Evolutionary conservation across 805 yeast species (phyloP).

Genomic region (Suhomyces emberorum): DNA sequence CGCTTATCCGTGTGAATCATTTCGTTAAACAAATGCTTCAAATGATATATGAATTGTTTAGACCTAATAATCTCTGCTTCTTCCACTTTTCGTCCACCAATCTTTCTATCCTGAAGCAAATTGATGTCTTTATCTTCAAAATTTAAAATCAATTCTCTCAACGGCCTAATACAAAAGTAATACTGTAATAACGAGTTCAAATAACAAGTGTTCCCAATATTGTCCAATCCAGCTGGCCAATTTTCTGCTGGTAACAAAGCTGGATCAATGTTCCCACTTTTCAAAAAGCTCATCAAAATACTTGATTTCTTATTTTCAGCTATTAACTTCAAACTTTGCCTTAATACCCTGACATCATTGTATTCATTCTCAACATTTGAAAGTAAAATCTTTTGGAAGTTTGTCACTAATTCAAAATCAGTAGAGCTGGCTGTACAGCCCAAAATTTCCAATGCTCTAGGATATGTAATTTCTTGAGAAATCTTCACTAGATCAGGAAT

Average conservation of each 20-base stretch:
- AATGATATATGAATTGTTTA: constrained; percentile 71
- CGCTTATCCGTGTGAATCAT: constrained; percentile 62
- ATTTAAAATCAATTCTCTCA: constrained; percentile 60
- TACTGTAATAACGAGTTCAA: constrained; percentile 86
- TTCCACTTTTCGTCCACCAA: constrained; percentile 86
- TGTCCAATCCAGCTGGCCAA: constrained; percentile 90
- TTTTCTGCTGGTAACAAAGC: constrained; percentile 55
- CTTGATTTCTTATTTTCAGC: constrained; percentile 55
- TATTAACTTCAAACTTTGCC: constrained; percentile 55
- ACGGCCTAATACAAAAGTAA: constrained; percentile 80
- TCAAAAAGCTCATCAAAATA: constrained; percentile 53
- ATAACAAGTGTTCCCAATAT: constrained; percentile 95
- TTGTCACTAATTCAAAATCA: constrained; percentile 54
- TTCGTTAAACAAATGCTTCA: constrained; percentile 64
- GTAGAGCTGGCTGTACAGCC: constrained; percentile 50
- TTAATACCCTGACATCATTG: constrained; percentile 51
- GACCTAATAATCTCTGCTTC: constrained; percentile 76
- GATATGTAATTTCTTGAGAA: constrained; percentile 21
- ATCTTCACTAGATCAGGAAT: constrained; percentile 28
- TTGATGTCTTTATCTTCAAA: constrained; percentile 41
- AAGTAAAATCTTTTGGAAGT: constrained; percentile 42
- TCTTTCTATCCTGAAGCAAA: constrained; percentile 45
- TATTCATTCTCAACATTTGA: constrained; percentile 27
- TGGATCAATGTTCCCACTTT: constrained; percentile 61
- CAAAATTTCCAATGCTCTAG: constrained; percentile 45